Base-by-base conservation (phyloP, 2,329 filamentous ascomycete genomes). In the Achaetomium macrosporum region DNA sequence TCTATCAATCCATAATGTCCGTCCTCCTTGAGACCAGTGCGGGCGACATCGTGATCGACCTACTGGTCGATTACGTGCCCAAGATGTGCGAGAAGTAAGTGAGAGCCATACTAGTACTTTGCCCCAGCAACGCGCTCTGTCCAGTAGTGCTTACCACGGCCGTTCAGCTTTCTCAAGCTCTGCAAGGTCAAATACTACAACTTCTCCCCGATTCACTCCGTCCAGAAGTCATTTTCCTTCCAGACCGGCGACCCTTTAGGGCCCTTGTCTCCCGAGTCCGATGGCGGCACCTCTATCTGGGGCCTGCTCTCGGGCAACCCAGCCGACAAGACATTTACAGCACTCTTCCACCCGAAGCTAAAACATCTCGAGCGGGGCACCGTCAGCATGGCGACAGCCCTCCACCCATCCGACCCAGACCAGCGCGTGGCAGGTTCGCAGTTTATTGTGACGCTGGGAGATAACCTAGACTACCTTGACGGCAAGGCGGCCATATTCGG, bases 181-280 rank as follows among this genome's bases (percentile, higher is more conserved):
- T 96, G 93, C 82, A 97, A 97, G 74, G 77, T 90, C 72, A 99
- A 96, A 75, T 99, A 97, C 75, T 99, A 96, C 83, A 97, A 97
- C 75, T 97, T 95, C 70, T 85, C 90, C 6, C 93, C 92, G 25
- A 75, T 97, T 50, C 89, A 96, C 73, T 90, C 86, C 61, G 82
- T 99, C 36, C 93, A 96, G 67, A 93, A 92, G 69, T 84, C 90
- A 71, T 97, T 96, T 72, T 95, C 91, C 56, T 96, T 96, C 71
- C 92, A 97, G 71, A 95, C 89, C 31, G 92, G 92, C 68, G 93
- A 97, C 65, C 92, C 92, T 12, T 84, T 97, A 49, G 92, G 93
- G 12, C 92, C 91, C 12, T 82, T 87, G 53, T 88, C 90, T 13
- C 75, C 82, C 61, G 83, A 90, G 43, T 96, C 91, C 63, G 90